Evolutionary conservation across 805 yeast species (phyloP).

Genomic region (Lipomyces sp.): DNA sequence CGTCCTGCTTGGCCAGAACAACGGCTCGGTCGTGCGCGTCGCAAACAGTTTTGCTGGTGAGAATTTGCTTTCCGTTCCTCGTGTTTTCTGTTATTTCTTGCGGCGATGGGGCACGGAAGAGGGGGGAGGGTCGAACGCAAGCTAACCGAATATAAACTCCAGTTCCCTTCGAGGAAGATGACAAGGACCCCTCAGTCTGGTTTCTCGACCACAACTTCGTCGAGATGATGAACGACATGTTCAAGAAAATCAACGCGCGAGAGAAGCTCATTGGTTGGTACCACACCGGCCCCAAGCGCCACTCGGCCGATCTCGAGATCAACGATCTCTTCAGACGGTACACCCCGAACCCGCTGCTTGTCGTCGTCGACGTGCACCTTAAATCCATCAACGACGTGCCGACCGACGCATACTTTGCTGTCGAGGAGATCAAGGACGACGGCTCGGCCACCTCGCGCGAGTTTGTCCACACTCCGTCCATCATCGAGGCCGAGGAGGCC

Average conservation of each 20-base stretch:
- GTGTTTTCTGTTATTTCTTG: not conserved
- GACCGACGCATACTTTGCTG: slow-evolving; percentile 89
- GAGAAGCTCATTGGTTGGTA: slow-evolving; percentile 99
- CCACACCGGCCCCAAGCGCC: slow-evolving; percentile 93
- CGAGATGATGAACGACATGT: slow-evolving; percentile 96
- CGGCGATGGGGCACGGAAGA: no score
- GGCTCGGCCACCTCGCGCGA: slow-evolving; percentile 91
- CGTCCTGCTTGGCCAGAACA: slow-evolving; percentile 81
- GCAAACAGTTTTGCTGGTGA: slow-evolving; percentile 83
- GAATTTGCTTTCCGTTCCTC: not conserved
- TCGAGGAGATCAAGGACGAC: slow-evolving; percentile 93
- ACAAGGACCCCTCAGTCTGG: slow-evolving; percentile 88
- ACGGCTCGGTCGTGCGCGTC: slow-evolving; percentile 57
- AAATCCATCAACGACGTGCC: slow-evolving; percentile 85
- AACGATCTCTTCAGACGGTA: slow-evolving; percentile 86
- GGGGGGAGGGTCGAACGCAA: no score
- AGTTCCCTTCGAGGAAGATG: slow-evolving; percentile 95
- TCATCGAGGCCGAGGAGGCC: slow-evolving; percentile 96
- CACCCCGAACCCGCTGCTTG: slow-evolving; percentile 72
- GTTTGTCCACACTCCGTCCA: slow-evolving; percentile 87
- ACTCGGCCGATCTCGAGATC: slow-evolving; percentile 82
- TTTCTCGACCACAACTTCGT: slow-evolving; percentile 94
- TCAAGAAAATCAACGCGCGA: slow-evolving; percentile 94
- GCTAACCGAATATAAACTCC: no score
- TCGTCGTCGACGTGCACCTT: slow-evolving; percentile 90